phyloP scores from a whole-genome alignment of 1,139 yeast species.

The Suhomyces maxii region DNA sequence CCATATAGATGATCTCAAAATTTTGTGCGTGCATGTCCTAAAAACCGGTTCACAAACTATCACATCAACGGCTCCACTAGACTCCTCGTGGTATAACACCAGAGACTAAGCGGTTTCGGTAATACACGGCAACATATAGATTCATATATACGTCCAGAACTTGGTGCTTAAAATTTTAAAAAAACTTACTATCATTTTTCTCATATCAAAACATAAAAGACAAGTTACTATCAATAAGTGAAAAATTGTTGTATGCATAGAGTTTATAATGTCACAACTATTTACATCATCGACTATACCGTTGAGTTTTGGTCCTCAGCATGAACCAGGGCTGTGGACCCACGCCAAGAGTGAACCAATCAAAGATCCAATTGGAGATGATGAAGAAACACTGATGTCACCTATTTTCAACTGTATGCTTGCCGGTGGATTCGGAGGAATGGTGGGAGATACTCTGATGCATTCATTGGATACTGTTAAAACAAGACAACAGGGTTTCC shows the following conservation, averaged over 20 bases:
- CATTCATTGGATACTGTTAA: conserved; percentile 95
- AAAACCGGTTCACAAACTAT: background rate
- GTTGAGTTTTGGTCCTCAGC: conserved; percentile 31
- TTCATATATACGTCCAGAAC: background rate
- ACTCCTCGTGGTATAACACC: background rate
- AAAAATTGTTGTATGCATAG: background rate
- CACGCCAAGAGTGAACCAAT: conserved; percentile 16
- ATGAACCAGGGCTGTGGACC: conserved; percentile 8
- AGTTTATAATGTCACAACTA: conserved; percentile 28
- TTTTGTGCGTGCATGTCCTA: background rate
- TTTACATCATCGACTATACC: conserved; percentile 48
- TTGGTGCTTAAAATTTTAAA: too few relatives aligned
- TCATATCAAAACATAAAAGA: background rate
- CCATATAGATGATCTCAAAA: too few relatives aligned
- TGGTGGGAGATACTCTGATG: conserved; percentile 90
- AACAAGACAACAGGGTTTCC: conserved; percentile 94
- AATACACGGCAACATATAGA: background rate
- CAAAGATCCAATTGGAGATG: conserved; percentile 3
- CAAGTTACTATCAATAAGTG: background rate
- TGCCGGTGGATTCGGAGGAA: conserved; percentile 96
- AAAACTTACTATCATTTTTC: background rate
- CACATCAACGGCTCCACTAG: background rate
- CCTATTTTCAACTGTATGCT: conserved; percentile 66
- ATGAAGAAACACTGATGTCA: conserved; percentile 18
- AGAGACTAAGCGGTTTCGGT: background rate